Conservation (phyloP, 371 early-diverging fungal genomes). For the Batkoa obscura region DNA sequence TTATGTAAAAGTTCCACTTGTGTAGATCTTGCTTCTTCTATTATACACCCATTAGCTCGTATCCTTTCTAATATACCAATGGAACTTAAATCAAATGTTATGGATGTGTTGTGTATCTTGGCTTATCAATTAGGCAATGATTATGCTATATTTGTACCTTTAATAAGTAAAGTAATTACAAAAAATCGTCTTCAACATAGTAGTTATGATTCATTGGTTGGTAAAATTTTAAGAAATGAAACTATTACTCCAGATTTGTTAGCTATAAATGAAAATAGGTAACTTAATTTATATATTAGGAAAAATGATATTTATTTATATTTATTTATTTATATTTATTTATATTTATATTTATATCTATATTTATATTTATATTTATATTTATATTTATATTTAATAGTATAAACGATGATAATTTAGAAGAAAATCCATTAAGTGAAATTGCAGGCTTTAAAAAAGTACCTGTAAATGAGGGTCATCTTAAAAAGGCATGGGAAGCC, state of each 20-base stretch:
- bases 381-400: no score
- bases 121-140: slow-evolving; percentile 73
- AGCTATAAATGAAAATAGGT: not conserved
- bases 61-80: slow-evolving; percentile 29
- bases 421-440: slow-evolving; percentile 11
- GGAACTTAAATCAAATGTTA: slow-evolving; percentile 43
- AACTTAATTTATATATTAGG: no score
- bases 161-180: slow-evolving; percentile 16
- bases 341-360: no score
- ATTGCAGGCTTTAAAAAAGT: slow-evolving; percentile 30
- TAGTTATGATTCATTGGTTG: not conserved
- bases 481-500: slow-evolving; percentile 86
- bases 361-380: no score
- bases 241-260: not conserved
- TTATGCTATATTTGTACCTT: slow-evolving; percentile 77
- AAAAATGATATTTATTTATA: no score
- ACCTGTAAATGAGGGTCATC: slow-evolving; percentile 71
- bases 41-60: slow-evolving; percentile 77
- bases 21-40: slow-evolving; percentile 73
- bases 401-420: not conserved
- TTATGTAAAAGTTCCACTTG: slow-evolving; percentile 66
- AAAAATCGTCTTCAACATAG: not conserved
- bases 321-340: no score
- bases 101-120: slow-evolving; percentile 69
- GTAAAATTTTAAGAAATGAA: not conserved